phyloP scores from a whole-genome alignment of 2,329 filamentous ascomycete species.

The Calonectria leucothoes region DNA sequence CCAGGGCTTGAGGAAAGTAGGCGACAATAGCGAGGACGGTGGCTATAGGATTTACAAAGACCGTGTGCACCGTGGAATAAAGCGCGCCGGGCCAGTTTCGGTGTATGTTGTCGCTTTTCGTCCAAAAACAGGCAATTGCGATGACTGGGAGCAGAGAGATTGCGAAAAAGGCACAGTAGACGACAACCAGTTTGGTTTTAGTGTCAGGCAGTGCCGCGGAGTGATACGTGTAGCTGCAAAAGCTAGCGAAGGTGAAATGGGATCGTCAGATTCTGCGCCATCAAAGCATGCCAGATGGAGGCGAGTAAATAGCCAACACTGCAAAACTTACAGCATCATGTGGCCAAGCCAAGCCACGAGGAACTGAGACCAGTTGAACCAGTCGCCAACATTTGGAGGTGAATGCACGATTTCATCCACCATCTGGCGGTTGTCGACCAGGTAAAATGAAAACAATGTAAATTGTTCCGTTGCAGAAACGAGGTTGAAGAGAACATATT shows the following conservation, averaged over 20 bases:
- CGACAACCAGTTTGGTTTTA: background rate
- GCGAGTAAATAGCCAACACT: rapidly evolving
- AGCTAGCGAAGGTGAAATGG: background rate
- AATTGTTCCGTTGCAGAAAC: background rate
- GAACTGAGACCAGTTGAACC: background rate
- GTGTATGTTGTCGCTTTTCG: background rate
- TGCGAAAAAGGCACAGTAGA: background rate
- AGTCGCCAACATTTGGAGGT: background rate
- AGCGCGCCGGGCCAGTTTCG: background rate
- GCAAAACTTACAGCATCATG: background rate
- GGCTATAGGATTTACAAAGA: background rate
- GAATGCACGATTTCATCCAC: background rate
- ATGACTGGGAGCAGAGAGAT: background rate
- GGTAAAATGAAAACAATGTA: background rate
- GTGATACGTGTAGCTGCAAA: background rate
- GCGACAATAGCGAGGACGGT: background rate
- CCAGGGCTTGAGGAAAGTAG: background rate
- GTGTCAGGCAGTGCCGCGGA: background rate
- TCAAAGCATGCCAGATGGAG: background rate
- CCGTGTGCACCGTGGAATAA: background rate
- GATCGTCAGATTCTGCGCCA: background rate
- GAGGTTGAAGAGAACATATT: background rate
- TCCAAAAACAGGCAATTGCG: background rate
- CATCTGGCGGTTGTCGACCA: background rate
- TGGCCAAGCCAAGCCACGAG: background rate